Base-by-base conservation (phyloP, 2,329 filamentous ascomycete genomes). In the Lecanicillium sp. region DNA sequence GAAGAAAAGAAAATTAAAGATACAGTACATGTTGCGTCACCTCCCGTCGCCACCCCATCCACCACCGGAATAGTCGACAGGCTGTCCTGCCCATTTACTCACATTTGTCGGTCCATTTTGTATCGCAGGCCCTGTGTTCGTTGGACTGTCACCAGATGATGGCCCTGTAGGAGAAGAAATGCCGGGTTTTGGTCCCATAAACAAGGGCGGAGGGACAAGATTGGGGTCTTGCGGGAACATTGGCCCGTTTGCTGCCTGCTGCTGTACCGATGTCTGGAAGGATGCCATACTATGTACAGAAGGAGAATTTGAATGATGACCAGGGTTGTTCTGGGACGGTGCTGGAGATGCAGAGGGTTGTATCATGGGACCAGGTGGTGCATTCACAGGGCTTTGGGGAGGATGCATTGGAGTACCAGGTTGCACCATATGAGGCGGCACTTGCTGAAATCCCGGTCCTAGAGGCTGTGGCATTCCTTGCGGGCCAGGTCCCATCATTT, bases 191-290 rank as follows among this genome's bases (percentile, higher is more conserved):
- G 35, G 22, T 9, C 35, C 7, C 1, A 33, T 6, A 5, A 30
- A 42, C 5, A 38, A 30, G 1, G 40, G 40, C 29, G 29, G 16
- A 4, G 40, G 40, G 22, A 42, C 13, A 8, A 38, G n/a, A 11
- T 29, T 34, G 5, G 5, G 22, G 13, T 29, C 29, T 9, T 22
- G 22, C 3, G 39, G 29, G 9, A 22, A 34, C 9, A 17, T 29
- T 15, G 5, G 15, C n/a, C 14, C 19, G 30, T 12, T 14, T 7
- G 22, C 17, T 11, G 33, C 7, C 12, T 29, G 18, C 7, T 1
- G 17, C 9, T n/a, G 18, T 13, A 13, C 17, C 2, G 25, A 17
- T 12, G 14, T 16, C 9, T 20, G 29, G 7, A 17, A 33, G 4
- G 35, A 41, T 7, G 17, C 4, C 8, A 12, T n/a, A 5, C 35